Base-by-base conservation (phyloP, 768 basidiomycete species). In the Lanmaoa pseudosensibilis region DNA sequence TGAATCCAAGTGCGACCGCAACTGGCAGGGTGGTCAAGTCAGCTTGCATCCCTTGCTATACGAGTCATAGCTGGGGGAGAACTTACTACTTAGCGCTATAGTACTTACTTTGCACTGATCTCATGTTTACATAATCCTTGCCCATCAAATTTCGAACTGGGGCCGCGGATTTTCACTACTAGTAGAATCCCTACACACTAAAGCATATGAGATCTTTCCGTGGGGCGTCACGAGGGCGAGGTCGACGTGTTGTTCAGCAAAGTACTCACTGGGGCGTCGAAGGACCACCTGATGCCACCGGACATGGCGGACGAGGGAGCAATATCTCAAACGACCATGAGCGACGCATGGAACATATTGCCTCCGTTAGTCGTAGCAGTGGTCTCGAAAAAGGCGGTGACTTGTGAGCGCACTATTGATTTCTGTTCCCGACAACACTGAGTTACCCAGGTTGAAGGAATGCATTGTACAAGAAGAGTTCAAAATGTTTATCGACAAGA, bases 321-420 rank as follows among this genome's bases (percentile, higher is more conserved):
- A 36, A 52, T 44, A 19, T 19, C 49, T 48, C 57, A 15, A 54
- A 41, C 21, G 40, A 62, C 46, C 56, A 40, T 46, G 49, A 56
- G 47, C 62, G 48, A 54, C 79, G 74, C 43, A 85, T 90, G 84
- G 83, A 87, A 55, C 73, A 80, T 48, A 80, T 91, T 46, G 79
- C 88, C 2, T 88, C 87, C 2, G 82, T 90, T 46, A 91, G 89
- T 65, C 79, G 90, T 39, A 89, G 87, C 62, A 86, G 89, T 60
- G 88, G 90, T 11, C 67, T 90, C 25, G 86, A 86, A 62, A 84
- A 81, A 61, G 87, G 83, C 57, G 88, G 90, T 38, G 86, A 90
- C 72, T 79, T 81, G 90, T 92, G 71, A 80, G 89, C 66, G 12
- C 27, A 38, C 7, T n/a, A 16, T 33, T 44, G 11, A 23, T 40